Evolutionary conservation across 2,329 filamentous ascomycete species (phyloP), one percentile per base, ranked within the genome.

Genomic region (Anthostomella pinea): DNA sequence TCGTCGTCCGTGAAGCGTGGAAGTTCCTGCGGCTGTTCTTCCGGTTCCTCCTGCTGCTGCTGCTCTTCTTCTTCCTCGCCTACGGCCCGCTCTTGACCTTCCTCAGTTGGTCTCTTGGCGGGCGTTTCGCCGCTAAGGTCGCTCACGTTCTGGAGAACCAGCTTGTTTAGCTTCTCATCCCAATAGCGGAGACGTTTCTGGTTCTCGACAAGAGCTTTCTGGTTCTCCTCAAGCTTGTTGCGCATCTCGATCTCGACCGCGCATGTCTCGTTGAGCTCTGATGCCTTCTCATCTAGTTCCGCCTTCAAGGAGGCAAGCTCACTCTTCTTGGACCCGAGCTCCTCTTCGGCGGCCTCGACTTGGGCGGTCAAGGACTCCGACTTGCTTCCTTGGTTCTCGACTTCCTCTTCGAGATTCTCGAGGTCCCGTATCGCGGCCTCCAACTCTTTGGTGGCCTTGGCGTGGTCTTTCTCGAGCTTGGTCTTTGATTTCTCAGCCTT

Each of bases 191-290:
- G 75, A 41, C 86, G 81, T 64, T 87, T 90, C 60, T 94, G 82
- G 63, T 94, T 95, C 57, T 97, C 91, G 0, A 69, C 65, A 10
- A 97, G 75, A 8, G 83, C 79, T 66, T 98, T 98, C 49, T 95
- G 86, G 60, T 91, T 93, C 58, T 97, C 91, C 57, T 97, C 93
- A 2, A 98, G 81, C 67, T 95, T 95, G 66, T 97, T 97, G 46
- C 87, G 85, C 89, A 97, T 96, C 64, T 98, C 93, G 43, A 98
- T 96, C 63, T 98, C 93, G 3, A 84, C 72, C 1, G 88, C 90
- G 8, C 91, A 80, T 0, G 85, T 95, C 56, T 88, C 85, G 57
- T 97, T 96, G 38, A 97, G 74, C 59, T 94, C 88, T 0, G 82
- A 69, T 2, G 80, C 85, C 70, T 90, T 95, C 52, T 86, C 82